phyloP scores from a whole-genome alignment of 2,329 filamentous ascomycete genomes.

The Fusarium longipes region DNA sequence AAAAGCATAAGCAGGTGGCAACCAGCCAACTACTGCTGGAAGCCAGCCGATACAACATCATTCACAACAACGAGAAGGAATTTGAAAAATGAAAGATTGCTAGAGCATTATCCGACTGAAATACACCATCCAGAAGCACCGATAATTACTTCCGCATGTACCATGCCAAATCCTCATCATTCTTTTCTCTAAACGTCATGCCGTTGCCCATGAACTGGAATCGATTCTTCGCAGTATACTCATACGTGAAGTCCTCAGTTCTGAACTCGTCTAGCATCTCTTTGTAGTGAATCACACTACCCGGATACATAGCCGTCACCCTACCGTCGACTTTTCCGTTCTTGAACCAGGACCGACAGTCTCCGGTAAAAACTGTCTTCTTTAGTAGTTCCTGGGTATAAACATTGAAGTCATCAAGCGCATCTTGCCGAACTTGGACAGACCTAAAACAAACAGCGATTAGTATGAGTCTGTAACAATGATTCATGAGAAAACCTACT shows the following conservation, averaged over 20 bases:
- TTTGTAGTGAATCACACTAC: background rate
- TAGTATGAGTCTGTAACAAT: fast-evolving
- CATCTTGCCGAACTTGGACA: background rate
- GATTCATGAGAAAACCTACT: background rate
- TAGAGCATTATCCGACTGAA: too few relatives aligned
- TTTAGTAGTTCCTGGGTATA: conserved; percentile 18
- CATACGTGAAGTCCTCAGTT: background rate
- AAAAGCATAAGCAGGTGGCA: too few relatives aligned
- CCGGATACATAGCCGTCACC: conserved; percentile 1
- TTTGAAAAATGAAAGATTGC: too few relatives aligned
- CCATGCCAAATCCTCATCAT: background rate
- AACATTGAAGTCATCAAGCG: conserved; percentile 16
- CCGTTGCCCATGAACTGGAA: conserved; percentile 13
- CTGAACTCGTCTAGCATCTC: background rate
- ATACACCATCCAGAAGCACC: too few relatives aligned
- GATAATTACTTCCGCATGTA: background rate
- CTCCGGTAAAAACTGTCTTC: conserved; percentile 13
- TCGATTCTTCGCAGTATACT: background rate
- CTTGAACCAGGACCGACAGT: conserved; percentile 12
- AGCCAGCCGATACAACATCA: too few relatives aligned
- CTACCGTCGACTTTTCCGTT: background rate
- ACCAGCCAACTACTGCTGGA: too few relatives aligned
- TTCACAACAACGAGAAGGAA: too few relatives aligned
- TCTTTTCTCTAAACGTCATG: background rate
- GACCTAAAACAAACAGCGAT: background rate